Percentiles rank a stretch among this genome's conserved stretches.
Conservation (phyloP, 768 basidiomycete species). For the Leucosporidium yakuticum region DNA sequence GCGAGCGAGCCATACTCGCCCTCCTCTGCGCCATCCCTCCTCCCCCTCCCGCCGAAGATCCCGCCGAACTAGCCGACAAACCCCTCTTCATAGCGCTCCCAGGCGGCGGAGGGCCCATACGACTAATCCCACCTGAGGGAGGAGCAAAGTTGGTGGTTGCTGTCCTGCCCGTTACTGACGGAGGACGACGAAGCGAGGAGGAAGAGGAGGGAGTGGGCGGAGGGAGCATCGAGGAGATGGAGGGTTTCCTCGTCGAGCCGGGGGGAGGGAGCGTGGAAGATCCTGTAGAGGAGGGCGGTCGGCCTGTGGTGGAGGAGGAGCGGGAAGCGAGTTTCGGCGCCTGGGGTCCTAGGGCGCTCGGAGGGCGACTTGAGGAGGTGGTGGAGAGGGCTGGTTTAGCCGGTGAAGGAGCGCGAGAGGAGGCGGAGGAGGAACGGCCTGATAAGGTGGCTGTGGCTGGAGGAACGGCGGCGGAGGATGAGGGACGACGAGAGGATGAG, state of each 20-base stretch:
- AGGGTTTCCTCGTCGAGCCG: conserved; percentile 3
- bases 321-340: too few species aligned
- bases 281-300: conserved; percentile 48
- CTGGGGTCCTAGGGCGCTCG: too few species aligned
- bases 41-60: neutral
- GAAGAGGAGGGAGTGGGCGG: too few species aligned
- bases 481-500: neutral
- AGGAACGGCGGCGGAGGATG: conserved; percentile 45
- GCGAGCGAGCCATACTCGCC: neutral
- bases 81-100: neutral
- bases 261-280: conserved; percentile 42
- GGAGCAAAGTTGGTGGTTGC: conserved; percentile 1
- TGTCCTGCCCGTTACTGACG: too few species aligned
- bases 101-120: neutral
- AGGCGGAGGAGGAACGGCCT: conserved; percentile 48
- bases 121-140: neutral
- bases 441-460: conserved; percentile 28
- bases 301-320: conserved; percentile 1
- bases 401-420: conserved; percentile 13
- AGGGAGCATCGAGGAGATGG: conserved; percentile 9
- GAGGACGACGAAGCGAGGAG: too few species aligned
- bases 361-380: too few species aligned
- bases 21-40: neutral
- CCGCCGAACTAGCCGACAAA: neutral
- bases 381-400: neutral